Base-by-base conservation (phyloP, 495 filamentous ascomycete species). In the Podospora didyma region DNA sequence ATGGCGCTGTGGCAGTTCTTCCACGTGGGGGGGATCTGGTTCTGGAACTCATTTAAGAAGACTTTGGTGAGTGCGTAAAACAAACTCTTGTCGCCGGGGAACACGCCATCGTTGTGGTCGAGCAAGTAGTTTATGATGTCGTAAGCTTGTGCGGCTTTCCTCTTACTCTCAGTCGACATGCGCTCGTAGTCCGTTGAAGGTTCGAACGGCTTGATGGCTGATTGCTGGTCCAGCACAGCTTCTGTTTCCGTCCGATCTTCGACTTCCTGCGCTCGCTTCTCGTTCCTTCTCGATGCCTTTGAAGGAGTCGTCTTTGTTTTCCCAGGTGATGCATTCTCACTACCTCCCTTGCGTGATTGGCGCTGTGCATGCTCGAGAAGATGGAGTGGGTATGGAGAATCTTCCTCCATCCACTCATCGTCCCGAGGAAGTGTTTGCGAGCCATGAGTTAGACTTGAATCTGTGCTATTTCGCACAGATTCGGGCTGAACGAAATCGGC, bases 101-200 rank as follows among this genome's bases (percentile, higher is more conserved):
- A 92, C 2, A 89, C 84, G 2, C 89, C 89, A 35, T 77, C 74
- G 58, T 87, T 88, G 46, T 78, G 80, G 24, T 87, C 76, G 9
- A 95, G 66, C 26, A 96, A 74, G 45, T 89, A 82, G 59, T 86
- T 73, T 42, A 96, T 76, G 39, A 92, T 86, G 20, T 82, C 81
- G 41, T 77, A 80, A 7, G 56, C 69, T 62, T 58, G 72, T 4
- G 64, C 64, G 14, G 62, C 63, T 35, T 61, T 54, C 23, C 52
- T 60, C 56, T 69, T 69, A 0, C 64, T 54, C 19, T 67, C 62
- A 5, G 60, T 62, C 23, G 61, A 17, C 46, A 68, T 55, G 17
- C 54, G 52, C 41, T 60, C 59, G 53, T 69, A 68, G 46, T 60
- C 53, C 20, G 52, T 56, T 5, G 53, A 49, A 19, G 54, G 66